Conservation (phyloP, 768 basidiomycete species). For the Lyophyllum atratum region DNA sequence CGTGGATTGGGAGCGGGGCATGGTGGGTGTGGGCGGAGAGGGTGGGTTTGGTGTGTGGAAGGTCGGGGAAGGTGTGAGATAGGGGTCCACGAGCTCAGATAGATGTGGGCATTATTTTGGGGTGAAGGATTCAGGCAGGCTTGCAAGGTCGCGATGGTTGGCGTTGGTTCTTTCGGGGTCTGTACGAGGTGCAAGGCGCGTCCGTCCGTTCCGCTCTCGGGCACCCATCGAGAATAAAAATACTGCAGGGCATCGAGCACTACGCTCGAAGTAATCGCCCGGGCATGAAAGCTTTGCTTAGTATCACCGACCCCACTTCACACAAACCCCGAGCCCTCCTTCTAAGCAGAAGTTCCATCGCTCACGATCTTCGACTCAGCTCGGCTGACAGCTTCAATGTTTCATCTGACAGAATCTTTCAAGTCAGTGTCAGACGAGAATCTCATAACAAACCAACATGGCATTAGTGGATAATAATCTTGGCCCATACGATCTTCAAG, state of each 20-base stretch:
- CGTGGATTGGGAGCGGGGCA: conserved; percentile 57
- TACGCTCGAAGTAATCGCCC: neutral
- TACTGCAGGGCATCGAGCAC: neutral
- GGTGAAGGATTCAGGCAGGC: too few relatives aligned
- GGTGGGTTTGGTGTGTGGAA: conserved; percentile 69
- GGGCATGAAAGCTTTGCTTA: neutral
- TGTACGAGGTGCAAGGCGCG: neutral
- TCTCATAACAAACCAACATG: neutral
- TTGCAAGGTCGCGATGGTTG: too few relatives aligned
- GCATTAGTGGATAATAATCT: neutral
- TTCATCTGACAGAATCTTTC: neutral
- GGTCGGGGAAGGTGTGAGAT: conserved; percentile 37
- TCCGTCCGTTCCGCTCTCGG: neutral
- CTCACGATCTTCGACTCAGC: neutral
- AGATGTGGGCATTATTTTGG: neutral
- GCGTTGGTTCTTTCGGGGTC: neutral
- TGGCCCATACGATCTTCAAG: neutral
- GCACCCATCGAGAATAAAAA: neutral
- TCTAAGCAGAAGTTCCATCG: neutral
- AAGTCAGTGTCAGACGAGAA: neutral
- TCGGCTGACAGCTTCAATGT: neutral
- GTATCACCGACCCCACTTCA: neutral
- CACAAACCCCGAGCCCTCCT: neutral
- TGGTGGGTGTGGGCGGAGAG: conserved; percentile 64
- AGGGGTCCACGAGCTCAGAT: too few relatives aligned